A percentile compares a stretch with the other conserved stretches of the same genome.
phyloP scores from a whole-genome alignment of 31 red algal genomes.

The Endocladia muricata region DNA sequence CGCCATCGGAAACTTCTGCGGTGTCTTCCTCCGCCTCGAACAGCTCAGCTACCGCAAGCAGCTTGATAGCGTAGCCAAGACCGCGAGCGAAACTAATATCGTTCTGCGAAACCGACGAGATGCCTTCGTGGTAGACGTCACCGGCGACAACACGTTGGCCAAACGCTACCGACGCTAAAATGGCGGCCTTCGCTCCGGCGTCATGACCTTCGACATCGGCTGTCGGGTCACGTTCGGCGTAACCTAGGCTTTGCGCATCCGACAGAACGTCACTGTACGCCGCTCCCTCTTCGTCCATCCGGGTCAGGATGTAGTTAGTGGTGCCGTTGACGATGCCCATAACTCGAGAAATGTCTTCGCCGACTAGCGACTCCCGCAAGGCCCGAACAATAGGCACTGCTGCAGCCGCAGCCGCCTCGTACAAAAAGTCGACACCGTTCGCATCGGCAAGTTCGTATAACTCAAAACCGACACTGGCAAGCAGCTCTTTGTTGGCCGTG shows the following conservation, averaged over 20 bases:
- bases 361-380: not conserved
- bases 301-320: conserved; percentile 16
- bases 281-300: not conserved
- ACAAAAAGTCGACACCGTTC: not conserved
- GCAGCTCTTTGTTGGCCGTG: conserved; percentile 28
- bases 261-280: not conserved
- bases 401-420: conserved; percentile 19
- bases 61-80: conserved; percentile 8
- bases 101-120: not conserved
- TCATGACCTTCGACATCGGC: conserved; percentile 19
- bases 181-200: conserved; percentile 3
- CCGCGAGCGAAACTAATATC: conserved; percentile 16
- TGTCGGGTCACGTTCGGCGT: conserved; percentile 26
- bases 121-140: not conserved
- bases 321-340: conserved; percentile 23
- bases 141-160: not conserved
- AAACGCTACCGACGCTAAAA: conserved; percentile 4
- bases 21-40: too few species aligned
- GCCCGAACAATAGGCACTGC: conserved; percentile 6
- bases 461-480: conserved; percentile 9
- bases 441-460: not conserved
- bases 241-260: conserved; percentile 20
- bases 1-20: too few species aligned
- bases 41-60: not conserved
- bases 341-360: not conserved